Conservation (phyloP, 192 early-diverging fungal species). For the Linnemannia exigua region DNA sequence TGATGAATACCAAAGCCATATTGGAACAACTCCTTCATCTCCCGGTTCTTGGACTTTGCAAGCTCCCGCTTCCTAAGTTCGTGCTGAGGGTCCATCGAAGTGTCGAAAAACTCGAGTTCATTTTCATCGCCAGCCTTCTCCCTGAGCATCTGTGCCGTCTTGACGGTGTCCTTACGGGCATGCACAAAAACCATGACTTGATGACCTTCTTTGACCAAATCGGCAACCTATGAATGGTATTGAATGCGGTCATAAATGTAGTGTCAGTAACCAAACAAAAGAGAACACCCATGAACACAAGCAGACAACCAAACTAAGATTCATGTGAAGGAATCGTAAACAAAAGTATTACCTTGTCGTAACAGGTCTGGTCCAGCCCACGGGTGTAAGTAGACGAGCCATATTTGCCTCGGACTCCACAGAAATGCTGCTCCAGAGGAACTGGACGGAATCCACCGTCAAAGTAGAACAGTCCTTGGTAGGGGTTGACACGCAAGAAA, state of each 20-base stretch:
- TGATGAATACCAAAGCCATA: slow-evolving; percentile 96
- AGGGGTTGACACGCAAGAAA: slow-evolving; percentile 94
- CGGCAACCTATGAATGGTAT: slow-evolving; percentile 58
- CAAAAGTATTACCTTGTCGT: slow-evolving; percentile 72
- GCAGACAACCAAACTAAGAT: no score
- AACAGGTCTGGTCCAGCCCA: slow-evolving; percentile 88
- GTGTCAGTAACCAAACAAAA: not conserved
- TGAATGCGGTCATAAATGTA: not conserved
- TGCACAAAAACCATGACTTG: slow-evolving; percentile 99
- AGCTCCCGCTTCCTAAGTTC: slow-evolving; percentile 71
- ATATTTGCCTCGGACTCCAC: slow-evolving; percentile 91
- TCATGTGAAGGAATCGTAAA: no score
- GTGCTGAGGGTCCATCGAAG: slow-evolving; percentile 63
- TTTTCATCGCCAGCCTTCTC: slow-evolving; percentile 80
- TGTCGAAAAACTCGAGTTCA: slow-evolving; percentile 73
- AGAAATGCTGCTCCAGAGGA: slow-evolving; percentile 96
- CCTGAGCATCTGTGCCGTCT: slow-evolving; percentile 86
- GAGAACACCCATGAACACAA: no score
- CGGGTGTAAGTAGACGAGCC: slow-evolving; percentile 72
- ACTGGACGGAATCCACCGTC: slow-evolving; percentile 95
- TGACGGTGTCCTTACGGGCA: slow-evolving; percentile 97
- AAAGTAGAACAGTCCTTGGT: slow-evolving; percentile 97
- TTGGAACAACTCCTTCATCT: slow-evolving; percentile 88
- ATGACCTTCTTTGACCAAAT: slow-evolving; percentile 84
- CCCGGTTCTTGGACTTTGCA: slow-evolving; percentile 81